Percentiles rank a stretch among this genome's conserved stretches.
Evolutionary conservation across 805 yeast species (phyloP).

Genomic region (Millerozyma miso): DNA sequence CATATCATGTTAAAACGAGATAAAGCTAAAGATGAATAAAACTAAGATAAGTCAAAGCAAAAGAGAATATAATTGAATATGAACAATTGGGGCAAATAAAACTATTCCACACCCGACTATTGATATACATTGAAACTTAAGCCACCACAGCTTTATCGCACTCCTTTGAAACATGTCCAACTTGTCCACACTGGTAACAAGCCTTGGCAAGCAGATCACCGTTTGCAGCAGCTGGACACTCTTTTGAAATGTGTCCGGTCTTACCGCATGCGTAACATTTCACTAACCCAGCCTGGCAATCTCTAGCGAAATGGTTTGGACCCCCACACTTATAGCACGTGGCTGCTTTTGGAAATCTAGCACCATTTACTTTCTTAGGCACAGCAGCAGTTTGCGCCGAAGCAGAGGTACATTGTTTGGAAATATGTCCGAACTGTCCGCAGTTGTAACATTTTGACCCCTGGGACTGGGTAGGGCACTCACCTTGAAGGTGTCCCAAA

Average conservation of each 20-base stretch:
- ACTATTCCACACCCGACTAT: not conserved
- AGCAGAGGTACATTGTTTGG: slow-evolving; percentile 65
- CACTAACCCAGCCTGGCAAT: slow-evolving; percentile 66
- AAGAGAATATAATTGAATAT: not conserved
- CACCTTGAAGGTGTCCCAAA: slow-evolving; percentile 83
- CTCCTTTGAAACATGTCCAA: slow-evolving; percentile 87
- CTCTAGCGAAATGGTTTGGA: slow-evolving; percentile 90
- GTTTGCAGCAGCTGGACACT: slow-evolving; percentile 59
- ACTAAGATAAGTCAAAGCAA: not conserved
- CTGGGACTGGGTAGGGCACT: slow-evolving; percentile 67
- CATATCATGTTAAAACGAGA: slow-evolving; percentile 1
- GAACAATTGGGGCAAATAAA: not conserved
- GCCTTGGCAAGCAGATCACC: slow-evolving; percentile 48
- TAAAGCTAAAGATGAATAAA: not conserved
- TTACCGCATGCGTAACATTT: slow-evolving; percentile 93
- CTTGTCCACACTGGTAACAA: slow-evolving; percentile 69
- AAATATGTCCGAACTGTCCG: slow-evolving; percentile 67
- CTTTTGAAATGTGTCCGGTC: slow-evolving; percentile 84
- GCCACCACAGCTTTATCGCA: slow-evolving; percentile 33
- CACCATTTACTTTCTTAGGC: slow-evolving; percentile 15
- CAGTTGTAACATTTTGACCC: slow-evolving; percentile 69
- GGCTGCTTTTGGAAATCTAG: slow-evolving; percentile 30
- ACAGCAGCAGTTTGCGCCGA: slow-evolving; percentile 17
- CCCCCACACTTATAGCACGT: slow-evolving; percentile 91
- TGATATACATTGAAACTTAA: not conserved